Conservation (phyloP, 495 filamentous ascomycete genomes). For the Monascus purpureus region DNA sequence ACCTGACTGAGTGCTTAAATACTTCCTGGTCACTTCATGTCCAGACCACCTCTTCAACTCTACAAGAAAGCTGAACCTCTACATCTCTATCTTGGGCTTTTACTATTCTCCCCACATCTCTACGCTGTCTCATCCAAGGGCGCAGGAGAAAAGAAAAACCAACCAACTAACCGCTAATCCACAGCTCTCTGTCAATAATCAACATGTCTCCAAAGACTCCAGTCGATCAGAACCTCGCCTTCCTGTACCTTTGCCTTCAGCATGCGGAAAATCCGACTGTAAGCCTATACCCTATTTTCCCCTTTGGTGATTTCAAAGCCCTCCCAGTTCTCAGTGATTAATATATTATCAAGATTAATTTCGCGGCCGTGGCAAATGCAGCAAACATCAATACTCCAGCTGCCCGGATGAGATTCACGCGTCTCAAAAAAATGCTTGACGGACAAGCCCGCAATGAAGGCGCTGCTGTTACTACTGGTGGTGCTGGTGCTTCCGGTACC, state of each 20-base stretch:
- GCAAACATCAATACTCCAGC: constrained; percentile 18
- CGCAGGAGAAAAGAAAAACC: too few relatives aligned
- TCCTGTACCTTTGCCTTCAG: constrained; percentile 25
- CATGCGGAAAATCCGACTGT: constrained; percentile 18
- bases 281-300: constrained; percentile 2
- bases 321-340: constrained; percentile 1
- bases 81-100: too few relatives aligned
- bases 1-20: too few relatives aligned
- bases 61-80: too few relatives aligned
- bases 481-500: background rate
- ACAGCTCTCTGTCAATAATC: too few relatives aligned
- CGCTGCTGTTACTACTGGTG: background rate
- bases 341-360: constrained; percentile 18
- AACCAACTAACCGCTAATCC: too few relatives aligned
- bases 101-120: too few relatives aligned
- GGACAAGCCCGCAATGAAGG: background rate
- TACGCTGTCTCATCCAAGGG: too few relatives aligned
- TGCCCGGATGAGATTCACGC: constrained; percentile 23
- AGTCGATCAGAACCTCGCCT: constrained; percentile 17
- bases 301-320: background rate
- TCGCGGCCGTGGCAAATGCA: constrained; percentile 15
- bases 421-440: constrained; percentile 22
- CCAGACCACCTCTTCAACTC: too few relatives aligned
- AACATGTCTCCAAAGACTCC: constrained; percentile 17
- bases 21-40: too few relatives aligned